Evolutionary conservation across 2,329 filamentous ascomycete genomes (phyloP).

Genomic region (Samsoniella hepiali): DNA sequence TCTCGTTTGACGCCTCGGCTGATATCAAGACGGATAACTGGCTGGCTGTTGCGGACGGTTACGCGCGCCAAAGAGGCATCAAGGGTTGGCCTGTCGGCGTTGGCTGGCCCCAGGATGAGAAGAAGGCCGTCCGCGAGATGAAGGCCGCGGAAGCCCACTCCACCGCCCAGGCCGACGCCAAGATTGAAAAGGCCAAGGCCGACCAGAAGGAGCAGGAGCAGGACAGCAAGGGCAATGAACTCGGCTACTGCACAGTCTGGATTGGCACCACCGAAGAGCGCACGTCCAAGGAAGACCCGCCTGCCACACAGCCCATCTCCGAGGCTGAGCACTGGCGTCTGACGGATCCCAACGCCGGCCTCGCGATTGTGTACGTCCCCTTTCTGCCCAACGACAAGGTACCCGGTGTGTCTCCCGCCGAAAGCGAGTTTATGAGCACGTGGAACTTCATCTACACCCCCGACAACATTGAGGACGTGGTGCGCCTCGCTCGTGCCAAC

Average conservation of each 20-base stretch:
- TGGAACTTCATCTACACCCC: slow-evolving; percentile 98
- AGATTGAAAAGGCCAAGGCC: slow-evolving; percentile 57
- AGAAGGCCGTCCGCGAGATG: slow-evolving; percentile 50
- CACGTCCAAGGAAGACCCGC: slow-evolving; percentile 51
- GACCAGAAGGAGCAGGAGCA: slow-evolving; percentile 38
- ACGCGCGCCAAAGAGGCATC: slow-evolving; percentile 82
- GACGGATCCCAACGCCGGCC: slow-evolving; percentile 74
- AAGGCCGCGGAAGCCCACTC: slow-evolving; percentile 61
- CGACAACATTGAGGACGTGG: slow-evolving; percentile 81
- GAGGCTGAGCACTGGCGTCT: slow-evolving; percentile 64
- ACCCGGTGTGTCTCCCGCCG: slow-evolving; percentile 76
- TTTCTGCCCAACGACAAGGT: slow-evolving; percentile 80
- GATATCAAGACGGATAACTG: slow-evolving; percentile 95
- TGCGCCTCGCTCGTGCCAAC: slow-evolving; percentile 79
- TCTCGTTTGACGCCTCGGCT: slow-evolving; percentile 92
- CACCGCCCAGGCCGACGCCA: slow-evolving; percentile 58
- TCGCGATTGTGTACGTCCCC: slow-evolving; percentile 87
- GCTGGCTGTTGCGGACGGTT: slow-evolving; percentile 91
- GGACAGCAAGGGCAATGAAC: slow-evolving; percentile 50
- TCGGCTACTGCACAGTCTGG: slow-evolving; percentile 94
- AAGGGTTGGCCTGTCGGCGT: slow-evolving; percentile 92
- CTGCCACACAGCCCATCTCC: slow-evolving; percentile 51
- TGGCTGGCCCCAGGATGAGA: slow-evolving; percentile 75
- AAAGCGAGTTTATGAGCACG: slow-evolving; percentile 83
- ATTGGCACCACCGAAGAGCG: slow-evolving; percentile 80